Base-by-base conservation (phyloP, 2,329 filamentous ascomycete species). In the Cladosporium sp. region DNA sequence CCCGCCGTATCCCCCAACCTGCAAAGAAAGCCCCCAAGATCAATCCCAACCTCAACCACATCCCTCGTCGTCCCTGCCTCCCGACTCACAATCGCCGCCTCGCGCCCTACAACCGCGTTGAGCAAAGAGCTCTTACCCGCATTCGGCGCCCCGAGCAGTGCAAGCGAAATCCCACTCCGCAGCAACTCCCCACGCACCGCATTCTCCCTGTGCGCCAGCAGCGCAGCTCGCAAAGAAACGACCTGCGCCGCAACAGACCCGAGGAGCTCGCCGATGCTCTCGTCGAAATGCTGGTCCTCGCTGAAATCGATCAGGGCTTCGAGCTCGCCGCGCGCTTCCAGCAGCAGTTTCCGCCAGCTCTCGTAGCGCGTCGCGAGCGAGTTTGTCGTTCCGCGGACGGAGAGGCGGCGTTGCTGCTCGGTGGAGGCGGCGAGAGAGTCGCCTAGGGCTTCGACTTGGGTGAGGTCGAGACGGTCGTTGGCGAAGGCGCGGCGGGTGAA, bases 221-320 rank as follows among this genome's bases (percentile, higher is more conserved):
- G 88, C 65, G 88, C 84, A 33, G 76, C 74, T 64, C 88, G 80
- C 65, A 98, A 85, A 0, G 74, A 76, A 1, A 77, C 74, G 2
- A 96, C 86, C 73, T 93, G 88, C 0, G 70, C 71, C 1, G 87
- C 85, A 33, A 97, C 91, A 58, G 88, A 92, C 0, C 75, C 77
- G 53, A 96, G 84, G 26, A 98, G 82, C 64, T 91, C 85, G 0
- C 84, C 80, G 0, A 92, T 91, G 2, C 91, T 89, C 78, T 97
- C 93, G 71, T 98, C 93, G 73, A 99, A 96, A 80, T 98, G 91
- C 78, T 99, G 94, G 73, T 98, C 95, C 77, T 99, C 95, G 0
- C 92, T 91, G 76, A 99, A 99, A 78, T 99, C 95, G 68, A 99
- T 98, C 70, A 99, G 80, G 0, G 95, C 95, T 78, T 99, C 95